A percentile compares a stretch with the other conserved stretches of the same genome.
Evolutionary conservation across 2,329 filamentous ascomycete genomes (phyloP).

Genomic region (Chaetomiaceae sp.): DNA sequence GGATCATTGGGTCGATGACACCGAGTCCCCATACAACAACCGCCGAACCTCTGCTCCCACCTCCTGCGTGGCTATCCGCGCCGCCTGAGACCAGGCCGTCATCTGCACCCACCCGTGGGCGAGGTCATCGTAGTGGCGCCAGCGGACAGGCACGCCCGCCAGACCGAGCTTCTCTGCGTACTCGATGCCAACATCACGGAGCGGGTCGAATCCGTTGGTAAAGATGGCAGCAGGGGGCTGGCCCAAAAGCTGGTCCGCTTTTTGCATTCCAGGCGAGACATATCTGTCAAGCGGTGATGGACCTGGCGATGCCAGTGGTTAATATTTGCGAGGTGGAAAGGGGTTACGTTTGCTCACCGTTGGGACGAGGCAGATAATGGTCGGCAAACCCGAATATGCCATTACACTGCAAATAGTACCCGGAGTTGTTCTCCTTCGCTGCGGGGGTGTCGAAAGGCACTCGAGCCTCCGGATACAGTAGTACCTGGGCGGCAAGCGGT

Average conservation of each 20-base stretch:
- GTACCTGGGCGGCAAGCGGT: constrained; percentile 6
- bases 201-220: constrained; percentile 17
- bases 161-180: constrained; percentile 14
- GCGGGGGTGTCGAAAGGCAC: constrained; percentile 10
- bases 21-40: constrained; percentile 1
- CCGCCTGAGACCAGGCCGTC: constrained; percentile 6
- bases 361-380: constrained; percentile 10
- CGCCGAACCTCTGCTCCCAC: not conserved
- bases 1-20: no score
- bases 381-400: constrained; percentile 11
- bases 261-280: constrained; percentile 14
- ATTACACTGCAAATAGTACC: constrained; percentile 14
- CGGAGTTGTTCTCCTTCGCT: constrained; percentile 9
- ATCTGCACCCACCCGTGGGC: constrained; percentile 15
- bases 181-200: constrained; percentile 17
- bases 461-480: constrained; percentile 11
- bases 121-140: constrained; percentile 15
- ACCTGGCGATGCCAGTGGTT: not conserved
- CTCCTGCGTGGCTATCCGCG: not conserved
- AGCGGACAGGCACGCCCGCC: not conserved
- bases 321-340: no score
- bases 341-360: constrained; percentile 1
- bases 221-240: constrained; percentile 12
- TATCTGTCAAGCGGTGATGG: constrained; percentile 8
- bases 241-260: not conserved